Evolutionary conservation across 352 stramenopile species (phyloP).

Genomic region (Phytophthora pluvialis): DNA sequence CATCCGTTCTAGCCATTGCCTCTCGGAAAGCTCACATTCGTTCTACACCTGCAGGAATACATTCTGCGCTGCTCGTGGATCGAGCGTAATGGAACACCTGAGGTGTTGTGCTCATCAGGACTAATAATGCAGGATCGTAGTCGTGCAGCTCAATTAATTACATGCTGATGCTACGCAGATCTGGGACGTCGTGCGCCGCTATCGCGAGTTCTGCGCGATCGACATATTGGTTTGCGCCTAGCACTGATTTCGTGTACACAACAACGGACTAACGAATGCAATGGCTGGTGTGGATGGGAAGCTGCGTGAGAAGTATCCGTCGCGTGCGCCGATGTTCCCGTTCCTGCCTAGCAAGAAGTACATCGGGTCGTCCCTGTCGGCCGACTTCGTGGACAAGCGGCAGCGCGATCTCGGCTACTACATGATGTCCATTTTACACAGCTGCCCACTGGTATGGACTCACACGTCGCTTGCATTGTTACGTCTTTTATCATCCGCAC

Average conservation of each 20-base stretch:
- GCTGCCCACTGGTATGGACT: slow-evolving; percentile 62
- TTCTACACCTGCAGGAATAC: slow-evolving; percentile 62
- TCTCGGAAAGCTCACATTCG: not conserved
- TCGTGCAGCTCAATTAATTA: not conserved
- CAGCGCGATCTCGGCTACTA: slow-evolving; percentile 89
- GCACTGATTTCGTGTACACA: not conserved
- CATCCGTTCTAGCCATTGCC: not conserved
- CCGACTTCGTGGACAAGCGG: slow-evolving; percentile 88
- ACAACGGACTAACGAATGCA: slow-evolving; percentile 7
- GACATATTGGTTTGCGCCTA: slow-evolving; percentile 63
- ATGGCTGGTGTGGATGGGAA: slow-evolving; percentile 29
- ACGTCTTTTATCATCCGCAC: not conserved
- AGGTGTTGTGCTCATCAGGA: slow-evolving; percentile 34
- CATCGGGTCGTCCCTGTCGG: slow-evolving; percentile 84
- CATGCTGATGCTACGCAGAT: slow-evolving; percentile 46
- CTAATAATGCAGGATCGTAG: not conserved
- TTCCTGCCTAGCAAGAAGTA: slow-evolving; percentile 89
- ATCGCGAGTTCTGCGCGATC: slow-evolving; percentile 87
- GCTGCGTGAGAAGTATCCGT: slow-evolving; percentile 88
- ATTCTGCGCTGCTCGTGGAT: slow-evolving; percentile 83
- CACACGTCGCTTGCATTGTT: not conserved
- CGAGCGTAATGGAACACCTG: slow-evolving; percentile 49
- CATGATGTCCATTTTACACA: slow-evolving; percentile 86
- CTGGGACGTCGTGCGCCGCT: slow-evolving; percentile 84
- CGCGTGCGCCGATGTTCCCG: slow-evolving; percentile 71